Percentiles rank a stretch among this genome's conserved stretches.
These are phyloP conservation scores for Cystobasidium sp. DNA, from an alignment of 1,284 basidiomycete genomes.

Conservation along the genomic window DNA sequence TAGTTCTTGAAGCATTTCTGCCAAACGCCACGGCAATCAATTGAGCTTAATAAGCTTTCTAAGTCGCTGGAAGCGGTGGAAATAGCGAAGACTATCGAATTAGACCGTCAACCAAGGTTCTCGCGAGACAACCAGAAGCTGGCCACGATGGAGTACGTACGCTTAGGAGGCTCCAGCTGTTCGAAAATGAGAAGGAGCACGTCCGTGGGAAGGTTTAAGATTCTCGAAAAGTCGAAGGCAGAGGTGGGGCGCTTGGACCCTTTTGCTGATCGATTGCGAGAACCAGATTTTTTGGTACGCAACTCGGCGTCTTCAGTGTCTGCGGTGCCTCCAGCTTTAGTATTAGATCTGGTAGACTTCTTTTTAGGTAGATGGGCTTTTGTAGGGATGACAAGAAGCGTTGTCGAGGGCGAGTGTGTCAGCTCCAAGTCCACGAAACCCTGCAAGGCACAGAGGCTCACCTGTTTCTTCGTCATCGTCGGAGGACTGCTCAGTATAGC, in stretches of 20 bases:
- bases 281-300: not conserved
- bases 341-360: not conserved
- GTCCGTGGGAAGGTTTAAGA: constrained; percentile 13
- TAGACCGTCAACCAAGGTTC: not conserved
- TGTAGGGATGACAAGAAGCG: not conserved
- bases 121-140: not conserved
- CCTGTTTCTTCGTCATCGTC: constrained; percentile 2
- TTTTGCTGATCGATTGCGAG: not conserved
- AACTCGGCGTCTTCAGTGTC: not conserved
- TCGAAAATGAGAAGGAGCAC: constrained; percentile 2
- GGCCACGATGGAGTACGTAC: not conserved
- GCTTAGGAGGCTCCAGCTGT: constrained; percentile 4
- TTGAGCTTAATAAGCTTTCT: not conserved
- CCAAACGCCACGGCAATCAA: not conserved
- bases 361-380: not conserved
- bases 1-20: not conserved
- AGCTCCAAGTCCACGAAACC: not conserved
- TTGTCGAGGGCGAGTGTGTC: not conserved
- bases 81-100: not conserved
- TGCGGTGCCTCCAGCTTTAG: too few relatives aligned
- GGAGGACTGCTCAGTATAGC: constrained; percentile 10
- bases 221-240: not conserved
- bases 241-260: constrained; percentile 11
- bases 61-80: not conserved
- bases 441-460: not conserved